phyloP scores from a whole-genome alignment of 345 rosid genomes.

The Citrus inodora region DNA sequence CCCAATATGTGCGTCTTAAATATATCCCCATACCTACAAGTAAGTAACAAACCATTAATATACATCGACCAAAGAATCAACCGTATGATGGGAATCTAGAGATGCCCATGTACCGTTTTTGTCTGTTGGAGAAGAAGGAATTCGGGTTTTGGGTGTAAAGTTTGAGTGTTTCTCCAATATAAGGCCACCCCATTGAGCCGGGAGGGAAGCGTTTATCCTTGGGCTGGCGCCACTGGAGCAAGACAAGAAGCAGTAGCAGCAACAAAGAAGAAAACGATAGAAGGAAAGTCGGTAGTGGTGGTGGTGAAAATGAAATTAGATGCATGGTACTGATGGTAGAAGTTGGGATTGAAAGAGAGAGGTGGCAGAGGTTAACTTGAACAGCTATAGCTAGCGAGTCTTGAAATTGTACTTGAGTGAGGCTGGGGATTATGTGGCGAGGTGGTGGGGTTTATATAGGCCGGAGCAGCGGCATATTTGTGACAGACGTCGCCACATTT shows the following conservation, averaged over 20 bases:
- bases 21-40: conserved; percentile 68
- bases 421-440: background rate
- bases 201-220: conserved; percentile 58
- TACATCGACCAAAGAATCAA: background rate
- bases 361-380: conserved; percentile 14
- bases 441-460: conserved; percentile 22
- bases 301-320: background rate
- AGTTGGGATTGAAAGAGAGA: background rate
- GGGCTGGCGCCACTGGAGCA: conserved; percentile 40
- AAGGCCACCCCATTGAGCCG: conserved; percentile 98
- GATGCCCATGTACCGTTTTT: conserved; percentile 47
- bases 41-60: background rate
- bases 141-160: conserved; percentile 84
- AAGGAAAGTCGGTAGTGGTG: conserved; percentile 5
- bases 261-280: conserved; percentile 10
- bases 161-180: conserved; percentile 83
- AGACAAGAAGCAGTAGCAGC: conserved; percentile 15
- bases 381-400: background rate
- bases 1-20: conserved; percentile 92
- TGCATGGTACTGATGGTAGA: conserved; percentile 48
- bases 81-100: background rate
- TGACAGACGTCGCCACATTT: conserved; percentile 34
- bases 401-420: background rate
- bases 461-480: background rate
- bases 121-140: conserved; percentile 71